Base-by-base conservation (phyloP, 176 grass and related monocot species). In the Hordeum marinum region DNA sequence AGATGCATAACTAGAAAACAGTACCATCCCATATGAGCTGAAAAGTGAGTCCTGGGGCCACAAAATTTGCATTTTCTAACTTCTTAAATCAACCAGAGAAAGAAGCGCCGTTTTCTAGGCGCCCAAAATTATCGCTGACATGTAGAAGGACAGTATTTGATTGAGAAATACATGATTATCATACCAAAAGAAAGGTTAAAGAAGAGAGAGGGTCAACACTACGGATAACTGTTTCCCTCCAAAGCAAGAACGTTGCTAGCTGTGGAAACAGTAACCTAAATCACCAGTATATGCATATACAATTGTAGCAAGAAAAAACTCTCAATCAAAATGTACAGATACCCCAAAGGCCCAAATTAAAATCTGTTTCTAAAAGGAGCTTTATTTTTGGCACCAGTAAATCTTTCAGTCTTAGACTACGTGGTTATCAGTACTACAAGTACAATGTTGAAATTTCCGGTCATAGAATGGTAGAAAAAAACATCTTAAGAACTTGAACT, bases 391-490 rank as follows among this genome's bases (percentile, higher is more conserved):
- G 35, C 64, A 72, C 54, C 26, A 10, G 6, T 24, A 8, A 8
- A 73, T 35, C 18, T 69, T 81, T 57, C 18, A 77, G 37, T 48
- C 26, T 66, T 67, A 52, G 63, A 35, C 64, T 48, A 68, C 13
- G 27, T 81, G 11, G 15, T 55, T 69, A 39, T 68, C 43, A 68
- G 79, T 37, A 81, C 39, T 65, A 46, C 10, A 80, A 74, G 9
- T 65, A 46, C 10, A 80, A 74, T 13, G 83, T 35, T 88, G 29
- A 52, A 78, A 48, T 27, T 80, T 59, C 43, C 23, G 23, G 23
- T 31, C 41, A 80, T 39, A 72, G 39, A 65, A 65, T 75, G 32
- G 24, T 46, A 81, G 12, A n/a, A 31, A 80, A 80, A 80, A 85
- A 39, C 48, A 7, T 57, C 20, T 54, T 67, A 39, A 63, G 41